Base-by-base conservation (phyloP, 31 red algal genomes). In the Pterothamnion heteromorphum region DNA sequence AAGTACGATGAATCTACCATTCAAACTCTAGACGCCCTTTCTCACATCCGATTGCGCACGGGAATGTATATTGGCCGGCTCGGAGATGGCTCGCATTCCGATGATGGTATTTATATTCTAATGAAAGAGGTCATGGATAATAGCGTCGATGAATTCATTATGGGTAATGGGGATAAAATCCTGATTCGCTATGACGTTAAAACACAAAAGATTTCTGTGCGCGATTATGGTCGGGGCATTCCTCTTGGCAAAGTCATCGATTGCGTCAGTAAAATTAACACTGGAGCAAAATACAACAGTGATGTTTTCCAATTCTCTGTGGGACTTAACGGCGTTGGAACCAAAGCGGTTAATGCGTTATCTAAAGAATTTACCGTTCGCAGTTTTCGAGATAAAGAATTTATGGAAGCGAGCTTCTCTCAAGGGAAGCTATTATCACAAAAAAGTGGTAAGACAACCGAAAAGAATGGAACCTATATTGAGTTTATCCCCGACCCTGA, bases 151-250 rank as follows among this genome's bases (percentile, higher is more conserved):
- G 87, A 89, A 41, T 89, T 31, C 38, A 43, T 89, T 21, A 89
- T 89, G 87, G 87, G 87, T 34, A 30, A 31, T 89, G 87, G 87
- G n/a, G 57, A 89, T 27, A 26, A 89, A 57, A 64, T 89, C 27
- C 33, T 58, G 26, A 64, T 89, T 27, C 23, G 57, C 57, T 30
- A 58, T 27, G 27, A 51, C n/a, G 87, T 58, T 27, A 43, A 41
- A 64, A 23, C 20, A 32, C 33, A 28, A 89, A 27, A 28, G 24
- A 71, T 89, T 64, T 41, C 38, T 41, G 72, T 76, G 72, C 38
- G 87, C n/a, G 87, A 89, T 89, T 89, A 64, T 89, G 87, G 87
- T 32, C 38, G 87, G 57, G 87, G 87, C 28, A 89, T 89, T 71
- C 87, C 87, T 32, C 38, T 89, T 30, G 87, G 87, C 27, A 89